Evolutionary conservation across 176 grass and related monocot genomes (phyloP).

Genomic region (Carex scoparia): DNA sequence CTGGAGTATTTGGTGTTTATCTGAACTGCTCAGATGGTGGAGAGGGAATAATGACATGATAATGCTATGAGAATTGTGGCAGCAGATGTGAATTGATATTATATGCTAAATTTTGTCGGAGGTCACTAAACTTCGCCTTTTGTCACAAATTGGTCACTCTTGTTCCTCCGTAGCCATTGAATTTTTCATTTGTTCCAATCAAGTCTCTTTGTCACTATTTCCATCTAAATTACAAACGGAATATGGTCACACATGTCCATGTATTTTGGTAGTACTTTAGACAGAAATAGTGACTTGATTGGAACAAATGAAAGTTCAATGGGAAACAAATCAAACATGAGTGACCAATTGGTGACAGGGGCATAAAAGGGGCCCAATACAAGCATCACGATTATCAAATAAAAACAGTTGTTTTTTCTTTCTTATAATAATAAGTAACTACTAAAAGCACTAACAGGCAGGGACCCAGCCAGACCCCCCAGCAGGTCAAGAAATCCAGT

Average conservation of each 20-base stretch:
- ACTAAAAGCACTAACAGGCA: background rate
- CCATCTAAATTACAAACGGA: no score
- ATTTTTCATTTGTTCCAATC: no score
- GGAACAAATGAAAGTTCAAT: no score
- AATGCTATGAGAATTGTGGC: background rate
- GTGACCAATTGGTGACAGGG: no score
- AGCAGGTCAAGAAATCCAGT: background rate
- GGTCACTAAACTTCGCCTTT: no score
- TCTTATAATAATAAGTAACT: background rate
- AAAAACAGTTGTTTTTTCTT: background rate
- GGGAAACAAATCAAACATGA: no score
- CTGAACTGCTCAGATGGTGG: background rate
- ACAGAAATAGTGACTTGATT: no score
- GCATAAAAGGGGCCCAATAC: background rate
- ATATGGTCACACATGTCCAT: no score
- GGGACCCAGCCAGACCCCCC: background rate
- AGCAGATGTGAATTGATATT: background rate
- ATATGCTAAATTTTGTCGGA: background rate
- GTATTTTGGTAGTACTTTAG: no score
- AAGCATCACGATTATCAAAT: background rate
- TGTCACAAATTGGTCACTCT: no score
- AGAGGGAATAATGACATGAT: background rate
- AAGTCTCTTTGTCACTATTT: no score
- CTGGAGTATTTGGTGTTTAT: background rate
- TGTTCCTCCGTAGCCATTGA: no score